Evolutionary conservation across 1,284 basidiomycete genomes (phyloP).

Genomic region (Wallemia hederae): DNA sequence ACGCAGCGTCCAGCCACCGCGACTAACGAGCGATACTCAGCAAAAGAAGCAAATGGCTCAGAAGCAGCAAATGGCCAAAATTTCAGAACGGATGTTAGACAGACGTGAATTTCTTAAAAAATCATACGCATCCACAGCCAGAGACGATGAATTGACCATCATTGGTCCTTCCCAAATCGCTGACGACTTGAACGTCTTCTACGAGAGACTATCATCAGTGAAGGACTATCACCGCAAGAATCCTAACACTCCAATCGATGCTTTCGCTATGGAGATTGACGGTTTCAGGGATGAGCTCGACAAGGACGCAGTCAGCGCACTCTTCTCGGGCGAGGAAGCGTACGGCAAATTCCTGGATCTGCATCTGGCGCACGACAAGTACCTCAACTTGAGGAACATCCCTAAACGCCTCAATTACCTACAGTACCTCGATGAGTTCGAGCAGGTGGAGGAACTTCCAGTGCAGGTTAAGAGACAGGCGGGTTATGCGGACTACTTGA

Average conservation of each 20-base stretch:
- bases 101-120: constrained; percentile 26
- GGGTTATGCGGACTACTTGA: constrained; percentile 62
- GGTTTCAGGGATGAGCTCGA: constrained; percentile 34
- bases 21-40: neutral
- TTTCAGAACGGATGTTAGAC: constrained; percentile 14
- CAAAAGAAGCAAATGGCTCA: constrained; percentile 19
- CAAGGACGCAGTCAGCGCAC: constrained; percentile 32
- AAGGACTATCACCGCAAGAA: constrained; percentile 90
- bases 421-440: constrained; percentile 62
- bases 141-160: constrained; percentile 19
- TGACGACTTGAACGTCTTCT: constrained; percentile 72
- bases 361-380: constrained; percentile 59
- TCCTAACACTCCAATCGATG: constrained; percentile 51
- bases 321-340: constrained; percentile 77
- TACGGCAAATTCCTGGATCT: constrained; percentile 87
- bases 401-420: constrained; percentile 56
- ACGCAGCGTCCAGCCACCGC: neutral
- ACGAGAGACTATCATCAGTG: constrained; percentile 68
- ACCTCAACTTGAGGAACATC: constrained; percentile 62
- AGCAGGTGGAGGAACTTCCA: constrained; percentile 29
- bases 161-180: constrained; percentile 19
- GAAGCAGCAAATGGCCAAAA: constrained; percentile 15
- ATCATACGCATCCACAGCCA: constrained; percentile 9
- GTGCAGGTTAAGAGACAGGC: constrained; percentile 39
- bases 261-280: constrained; percentile 31